Evolutionary conservation across 768 basidiomycete species (phyloP).

Genomic region (Kwoniella sp.): DNA sequence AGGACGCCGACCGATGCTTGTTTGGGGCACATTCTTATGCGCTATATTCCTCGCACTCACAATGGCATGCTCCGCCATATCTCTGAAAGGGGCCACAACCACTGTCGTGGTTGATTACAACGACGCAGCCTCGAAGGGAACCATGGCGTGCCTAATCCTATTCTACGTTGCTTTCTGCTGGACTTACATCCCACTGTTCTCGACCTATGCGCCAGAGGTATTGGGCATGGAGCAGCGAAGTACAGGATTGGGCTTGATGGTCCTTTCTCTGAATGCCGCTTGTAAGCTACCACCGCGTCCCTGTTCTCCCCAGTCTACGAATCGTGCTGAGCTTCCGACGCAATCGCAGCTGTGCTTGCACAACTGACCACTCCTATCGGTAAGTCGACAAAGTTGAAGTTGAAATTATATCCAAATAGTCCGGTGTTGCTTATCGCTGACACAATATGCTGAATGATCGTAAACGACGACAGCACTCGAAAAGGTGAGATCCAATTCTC

Average conservation of each 20-base stretch:
- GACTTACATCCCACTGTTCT: constrained; percentile 34
- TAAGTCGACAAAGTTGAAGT: not conserved
- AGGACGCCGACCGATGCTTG: constrained; percentile 33
- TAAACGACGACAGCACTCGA: constrained; percentile 4
- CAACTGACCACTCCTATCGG: constrained; percentile 19
- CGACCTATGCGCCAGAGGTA: constrained; percentile 37
- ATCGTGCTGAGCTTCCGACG: not conserved
- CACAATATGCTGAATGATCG: not conserved
- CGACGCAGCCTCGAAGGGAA: constrained; percentile 25
- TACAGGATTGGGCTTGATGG: constrained; percentile 38
- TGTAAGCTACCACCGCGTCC: constrained; percentile 21
- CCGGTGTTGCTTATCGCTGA: too few relatives aligned
- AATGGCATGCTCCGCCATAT: constrained; percentile 32
- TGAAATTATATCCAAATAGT: too few relatives aligned
- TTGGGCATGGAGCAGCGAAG: constrained; percentile 34
- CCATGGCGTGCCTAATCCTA: constrained; percentile 37
- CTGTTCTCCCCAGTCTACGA: not conserved
- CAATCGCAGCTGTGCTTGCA: constrained; percentile 6
- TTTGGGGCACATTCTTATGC: constrained; percentile 29
- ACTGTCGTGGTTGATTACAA: constrained; percentile 9
- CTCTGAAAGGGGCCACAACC: constrained; percentile 9
- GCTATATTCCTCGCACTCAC: constrained; percentile 22
- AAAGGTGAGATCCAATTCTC: constrained; percentile 1
- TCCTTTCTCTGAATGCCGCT: constrained; percentile 27
- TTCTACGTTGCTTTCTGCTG: constrained; percentile 33